phyloP scores from a whole-genome alignment of 2,329 filamentous ascomycete species.

The Fusarium solani-melongenae region DNA sequence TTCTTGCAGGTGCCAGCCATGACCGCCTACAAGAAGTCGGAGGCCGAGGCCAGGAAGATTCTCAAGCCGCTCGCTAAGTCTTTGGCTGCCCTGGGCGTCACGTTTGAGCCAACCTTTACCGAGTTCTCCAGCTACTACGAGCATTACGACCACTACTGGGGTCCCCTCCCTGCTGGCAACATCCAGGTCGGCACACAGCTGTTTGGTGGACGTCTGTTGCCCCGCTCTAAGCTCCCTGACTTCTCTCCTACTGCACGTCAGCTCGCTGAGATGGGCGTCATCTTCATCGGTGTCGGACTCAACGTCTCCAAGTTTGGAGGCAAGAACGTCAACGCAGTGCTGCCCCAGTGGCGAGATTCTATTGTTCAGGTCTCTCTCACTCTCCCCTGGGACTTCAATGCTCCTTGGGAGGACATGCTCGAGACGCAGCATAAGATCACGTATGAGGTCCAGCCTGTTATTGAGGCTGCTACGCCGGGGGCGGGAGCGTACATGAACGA shows the following conservation, averaged over 20 bases:
- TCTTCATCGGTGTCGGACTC: slow-evolving; percentile 44
- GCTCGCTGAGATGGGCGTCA: slow-evolving; percentile 37
- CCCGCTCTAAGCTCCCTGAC: slow-evolving; percentile 46
- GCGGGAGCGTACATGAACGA: slow-evolving; percentile 63
- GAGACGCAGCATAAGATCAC: slow-evolving; percentile 45
- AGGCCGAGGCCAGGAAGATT: slow-evolving; percentile 48
- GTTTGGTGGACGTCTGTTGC: slow-evolving; percentile 56
- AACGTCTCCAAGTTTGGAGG: slow-evolving; percentile 41
- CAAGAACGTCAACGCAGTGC: slow-evolving; percentile 48
- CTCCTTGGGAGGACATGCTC: slow-evolving; percentile 44
- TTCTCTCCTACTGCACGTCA: slow-evolving; percentile 25
- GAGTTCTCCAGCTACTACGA: slow-evolving; percentile 47
- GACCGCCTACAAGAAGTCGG: slow-evolving; percentile 58
- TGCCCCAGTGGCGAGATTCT: slow-evolving; percentile 55
- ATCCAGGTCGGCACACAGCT: slow-evolving; percentile 44
- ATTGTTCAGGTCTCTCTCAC: slow-evolving; percentile 46
- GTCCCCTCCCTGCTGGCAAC: slow-evolving; percentile 53
- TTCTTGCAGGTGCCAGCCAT: slow-evolving; percentile 45
- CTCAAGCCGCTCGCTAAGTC: slow-evolving; percentile 49
- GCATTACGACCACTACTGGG: slow-evolving; percentile 57
- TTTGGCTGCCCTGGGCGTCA: slow-evolving; percentile 18
- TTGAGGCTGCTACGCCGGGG: slow-evolving; percentile 52
- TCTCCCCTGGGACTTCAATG: slow-evolving; percentile 44
- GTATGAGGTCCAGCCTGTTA: slow-evolving; percentile 35
- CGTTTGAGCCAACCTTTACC: slow-evolving; percentile 17